Evolutionary conservation across 2,329 filamentous ascomycete species (phyloP).

Genomic region (Cercospora sp.): DNA sequence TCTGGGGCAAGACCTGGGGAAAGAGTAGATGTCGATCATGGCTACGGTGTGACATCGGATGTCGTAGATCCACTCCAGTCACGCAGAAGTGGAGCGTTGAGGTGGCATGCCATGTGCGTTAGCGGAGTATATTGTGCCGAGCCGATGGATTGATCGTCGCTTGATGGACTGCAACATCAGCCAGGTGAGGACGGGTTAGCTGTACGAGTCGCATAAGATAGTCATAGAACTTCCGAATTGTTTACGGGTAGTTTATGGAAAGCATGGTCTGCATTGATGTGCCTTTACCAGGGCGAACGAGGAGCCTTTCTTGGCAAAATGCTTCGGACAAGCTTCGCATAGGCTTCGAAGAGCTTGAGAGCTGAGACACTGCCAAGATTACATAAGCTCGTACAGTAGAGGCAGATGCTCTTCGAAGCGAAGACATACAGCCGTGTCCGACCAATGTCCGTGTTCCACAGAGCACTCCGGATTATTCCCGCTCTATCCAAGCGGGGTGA

Average conservation of each 20-base stretch:
- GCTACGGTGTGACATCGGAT: conserved; percentile 1
- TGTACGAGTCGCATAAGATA: neutral
- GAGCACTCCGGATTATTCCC: neutral
- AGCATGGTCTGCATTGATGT: too few species aligned
- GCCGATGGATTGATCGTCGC: neutral
- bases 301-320: neutral
- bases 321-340: neutral
- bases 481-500: conserved; percentile 18
- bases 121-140: neutral
- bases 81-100: neutral
- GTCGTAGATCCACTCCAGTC: neutral
- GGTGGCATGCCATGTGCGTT: neutral
- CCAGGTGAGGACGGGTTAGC: neutral
- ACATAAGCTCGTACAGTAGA: neutral
- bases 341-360: neutral
- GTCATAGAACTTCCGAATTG: neutral
- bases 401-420: neutral
- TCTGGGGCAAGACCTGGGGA: neutral
- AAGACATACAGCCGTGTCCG: neutral
- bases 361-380: neutral
- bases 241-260: too few species aligned
- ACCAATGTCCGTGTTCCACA: neutral
- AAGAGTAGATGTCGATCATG: neutral
- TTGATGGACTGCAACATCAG: neutral
- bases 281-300: neutral